Base-by-base conservation (phyloP, 1,284 basidiomycete genomes). In the Calocybe gambosa region DNA sequence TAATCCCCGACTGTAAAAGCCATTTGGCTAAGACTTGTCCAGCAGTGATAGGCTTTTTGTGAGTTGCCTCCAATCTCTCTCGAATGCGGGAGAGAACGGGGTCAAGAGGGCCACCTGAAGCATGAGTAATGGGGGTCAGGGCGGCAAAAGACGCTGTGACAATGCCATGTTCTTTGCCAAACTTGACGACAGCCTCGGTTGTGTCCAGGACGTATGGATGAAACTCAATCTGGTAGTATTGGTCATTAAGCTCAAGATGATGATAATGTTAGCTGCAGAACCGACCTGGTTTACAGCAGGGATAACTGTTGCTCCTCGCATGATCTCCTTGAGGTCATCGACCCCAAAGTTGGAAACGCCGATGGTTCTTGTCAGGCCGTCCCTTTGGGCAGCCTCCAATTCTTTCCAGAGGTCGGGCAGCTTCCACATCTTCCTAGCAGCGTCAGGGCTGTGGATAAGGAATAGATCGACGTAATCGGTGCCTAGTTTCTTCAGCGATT, bases 301-400 rank as follows among this genome's bases (percentile, higher is more conserved):
- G 2, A 72, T 55, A 31, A 88, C 63, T 21, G 69, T 76, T 19
- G 78, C 83, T 20, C 64, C 71, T 26, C 75, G 70, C 21, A 88
- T 58, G 31, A 92, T 67, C 43, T 76, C 75, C 50, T 81, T 64
- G 36, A 93, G 64, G 54, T 93, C 75, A 49, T 78, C 67, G 15
- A 82, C 71, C 13, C 71, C 74, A 63, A 85, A 93, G 68, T 94
- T 94, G 45, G 84, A 89, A 12, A 95, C 89, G 1, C 92, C 92
- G 49, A 94, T 88, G 34, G 80, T 82, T 62, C 76, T 85, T 31
- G 86, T 70, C 38, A 90, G 65, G 1, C 87, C 87, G 39, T 79
- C 78, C 39, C 66, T 65, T 63, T 86, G 74, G 41, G 85, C 64
- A 37, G 73, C 76, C 60, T 91, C 88, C 73, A 93, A 75, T 10